These are phyloP conservation scores for Xerocomus spinulosus DNA, from an alignment of 768 basidiomycete genomes.

Conservation along the genomic window DNA sequence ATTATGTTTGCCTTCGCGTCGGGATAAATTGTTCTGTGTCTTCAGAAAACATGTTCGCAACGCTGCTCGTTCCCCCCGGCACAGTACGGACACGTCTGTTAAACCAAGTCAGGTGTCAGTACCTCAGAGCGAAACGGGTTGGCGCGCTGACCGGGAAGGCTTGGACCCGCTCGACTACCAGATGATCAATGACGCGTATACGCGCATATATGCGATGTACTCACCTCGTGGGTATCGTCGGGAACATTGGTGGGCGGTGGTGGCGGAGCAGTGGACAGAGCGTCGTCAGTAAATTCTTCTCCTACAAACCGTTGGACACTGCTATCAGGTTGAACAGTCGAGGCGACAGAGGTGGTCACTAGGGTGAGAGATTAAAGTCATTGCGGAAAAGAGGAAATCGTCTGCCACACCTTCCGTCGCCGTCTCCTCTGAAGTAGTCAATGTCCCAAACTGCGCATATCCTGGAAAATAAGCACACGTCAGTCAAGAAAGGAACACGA, in stretches of 20 bases:
- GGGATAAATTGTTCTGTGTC: conserved; percentile 55
- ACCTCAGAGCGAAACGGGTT: neutral
- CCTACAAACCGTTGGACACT: conserved; percentile 11
- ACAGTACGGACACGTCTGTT: conserved; percentile 32
- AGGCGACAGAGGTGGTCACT: conserved; percentile 12
- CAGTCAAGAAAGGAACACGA: neutral
- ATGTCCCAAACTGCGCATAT: conserved; percentile 67
- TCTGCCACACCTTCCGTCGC: conserved; percentile 15
- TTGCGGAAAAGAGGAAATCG: neutral
- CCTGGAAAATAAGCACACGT: conserved; percentile 36
- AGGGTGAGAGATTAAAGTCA: neutral
- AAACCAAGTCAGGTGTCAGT: conserved; percentile 8
- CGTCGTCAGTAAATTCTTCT: conserved; percentile 51
- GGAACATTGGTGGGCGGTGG: conserved; percentile 10
- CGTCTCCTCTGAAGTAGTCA: conserved; percentile 29
- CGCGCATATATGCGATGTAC: neutral
- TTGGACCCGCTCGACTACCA: conserved; percentile 25
- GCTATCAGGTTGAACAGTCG: neutral
- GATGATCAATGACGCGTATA: neutral
- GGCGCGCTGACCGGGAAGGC: conserved; percentile 45
- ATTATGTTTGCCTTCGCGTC: conserved; percentile 52
- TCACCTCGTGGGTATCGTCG: neutral
- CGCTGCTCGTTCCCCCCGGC: conserved; percentile 28
- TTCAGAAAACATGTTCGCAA: conserved; percentile 42
- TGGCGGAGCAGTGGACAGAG: conserved; percentile 53